Base-by-base conservation (phyloP, 1,139 yeast species). In the Debaryomyces sp. region DNA sequence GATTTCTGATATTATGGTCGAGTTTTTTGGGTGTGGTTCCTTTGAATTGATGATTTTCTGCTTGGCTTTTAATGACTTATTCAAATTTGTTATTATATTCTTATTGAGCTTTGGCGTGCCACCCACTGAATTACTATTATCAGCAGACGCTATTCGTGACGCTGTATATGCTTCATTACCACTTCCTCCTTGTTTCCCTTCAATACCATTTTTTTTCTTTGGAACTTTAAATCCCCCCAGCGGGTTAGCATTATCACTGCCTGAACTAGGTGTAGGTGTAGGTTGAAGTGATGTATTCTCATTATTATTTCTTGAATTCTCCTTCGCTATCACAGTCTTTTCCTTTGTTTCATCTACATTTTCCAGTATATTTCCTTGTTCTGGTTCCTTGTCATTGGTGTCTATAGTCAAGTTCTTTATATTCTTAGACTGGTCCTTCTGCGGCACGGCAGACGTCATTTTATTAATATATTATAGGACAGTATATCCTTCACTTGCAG, bases 61-160 rank as follows among this genome's bases (percentile, higher is more conserved):
- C 49, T 73, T 73, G 9, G 76, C 77, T 54, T 70, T 72, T 38
- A 73, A 57, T 4, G 78, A 68, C 53, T 73, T 72, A 54, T 73
- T 73, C 38, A 73, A 59, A 56, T 67, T 71, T 32, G 73, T 59
- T 38, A 73, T 68, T 33, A 68, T 64, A 29, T 54, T 60, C 45
- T 69, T 69, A 54, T 70, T 71, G 30, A 69, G 54, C 22, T 44
- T 44, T 5, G 46, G 30, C 6, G 32, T 22, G 36, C 30, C 15
- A 21, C 37, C 34, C 10, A 18, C 4, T 6, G 30, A 12, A n/a
- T 21, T 27, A 6, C 13, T 27, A 27, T 15, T 27, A 9, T 43
- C 45, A n/a, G 18, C 6, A 18, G 35, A 29, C 13, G 12, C 13
- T 35, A 35, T 17, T 22, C 15, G 21, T 35, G 23, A 10, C 6